Evolutionary conservation across 768 basidiomycete species (phyloP).

Genomic region (Lactifluus subvellereus): DNA sequence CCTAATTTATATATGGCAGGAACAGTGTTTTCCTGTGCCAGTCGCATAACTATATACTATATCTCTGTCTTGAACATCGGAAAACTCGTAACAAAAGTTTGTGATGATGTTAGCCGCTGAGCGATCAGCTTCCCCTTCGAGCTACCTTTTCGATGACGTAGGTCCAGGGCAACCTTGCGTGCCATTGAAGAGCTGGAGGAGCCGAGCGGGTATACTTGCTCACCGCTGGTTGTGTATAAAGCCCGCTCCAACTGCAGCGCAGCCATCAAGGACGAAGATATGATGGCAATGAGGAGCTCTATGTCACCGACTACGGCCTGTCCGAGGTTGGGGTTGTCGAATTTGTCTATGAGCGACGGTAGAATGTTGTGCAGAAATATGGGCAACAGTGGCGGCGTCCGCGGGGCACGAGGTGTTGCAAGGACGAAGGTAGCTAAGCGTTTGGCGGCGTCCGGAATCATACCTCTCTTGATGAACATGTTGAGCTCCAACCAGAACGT

Average conservation of each 20-base stretch:
- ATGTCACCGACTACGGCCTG: slow-evolving; percentile 49
- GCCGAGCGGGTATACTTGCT: slow-evolving; percentile 49
- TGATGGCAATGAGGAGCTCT: slow-evolving; percentile 59
- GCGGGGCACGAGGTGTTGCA: slow-evolving; percentile 50
- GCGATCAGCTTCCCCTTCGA: slow-evolving; percentile 47
- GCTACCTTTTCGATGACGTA: slow-evolving; percentile 47
- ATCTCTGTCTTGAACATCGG: slow-evolving; percentile 50
- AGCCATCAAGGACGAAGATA: slow-evolving; percentile 60
- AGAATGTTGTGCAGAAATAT: slow-evolving; percentile 66
- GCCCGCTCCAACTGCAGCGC: slow-evolving; percentile 71
- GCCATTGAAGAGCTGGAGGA: slow-evolving; percentile 61
- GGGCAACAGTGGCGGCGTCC: slow-evolving; percentile 59
- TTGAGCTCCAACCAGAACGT: slow-evolving; percentile 65
- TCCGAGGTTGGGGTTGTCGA: slow-evolving; percentile 47
- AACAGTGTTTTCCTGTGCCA: not conserved
- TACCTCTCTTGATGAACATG: slow-evolving; percentile 45
- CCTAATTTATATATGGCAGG: not conserved
- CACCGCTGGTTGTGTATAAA: slow-evolving; percentile 46
- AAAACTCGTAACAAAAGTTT: slow-evolving; percentile 67
- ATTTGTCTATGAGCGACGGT: slow-evolving; percentile 50
- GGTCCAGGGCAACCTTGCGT: slow-evolving; percentile 55
- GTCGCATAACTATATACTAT: slow-evolving; percentile 24
- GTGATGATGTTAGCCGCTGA: slow-evolving; percentile 55
- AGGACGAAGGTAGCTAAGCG: slow-evolving; percentile 65
- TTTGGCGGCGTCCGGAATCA: slow-evolving; percentile 53